These are phyloP conservation scores for Globisporangium takayamanum DNA, from an alignment of 352 stramenopile genomes.

Conservation along the genomic window DNA sequence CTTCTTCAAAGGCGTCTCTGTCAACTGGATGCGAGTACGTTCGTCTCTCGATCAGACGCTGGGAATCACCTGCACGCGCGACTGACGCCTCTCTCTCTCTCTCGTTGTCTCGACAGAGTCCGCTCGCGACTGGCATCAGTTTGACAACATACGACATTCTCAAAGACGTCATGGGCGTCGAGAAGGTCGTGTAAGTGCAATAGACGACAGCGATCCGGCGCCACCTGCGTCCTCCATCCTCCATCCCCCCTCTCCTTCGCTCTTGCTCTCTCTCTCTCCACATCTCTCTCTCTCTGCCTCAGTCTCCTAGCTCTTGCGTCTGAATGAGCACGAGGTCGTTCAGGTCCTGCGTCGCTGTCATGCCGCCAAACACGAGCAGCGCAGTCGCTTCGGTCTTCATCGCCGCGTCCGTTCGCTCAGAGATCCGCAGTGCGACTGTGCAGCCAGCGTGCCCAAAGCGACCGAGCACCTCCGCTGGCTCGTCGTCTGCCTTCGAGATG, in stretches of 20 bases:
- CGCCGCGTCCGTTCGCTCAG: background rate
- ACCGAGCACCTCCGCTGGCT: background rate
- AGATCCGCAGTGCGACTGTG: background rate
- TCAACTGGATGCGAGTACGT: slow-evolving; percentile 85
- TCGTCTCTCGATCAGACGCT: background rate
- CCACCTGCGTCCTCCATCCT: slow-evolving; percentile 3
- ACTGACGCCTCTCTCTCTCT: slow-evolving; percentile 3
- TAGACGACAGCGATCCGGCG: slow-evolving; percentile 20
- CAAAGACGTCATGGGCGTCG: slow-evolving; percentile 79
- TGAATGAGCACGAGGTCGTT: slow-evolving; percentile 29
- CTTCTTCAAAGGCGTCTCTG: slow-evolving; percentile 82
- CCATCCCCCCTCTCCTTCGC: too few species aligned
- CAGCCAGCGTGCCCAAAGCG: slow-evolving; percentile 40
- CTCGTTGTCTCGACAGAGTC: slow-evolving; percentile 47
- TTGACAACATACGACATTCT: slow-evolving; percentile 83
- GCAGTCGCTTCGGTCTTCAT: slow-evolving; percentile 6
- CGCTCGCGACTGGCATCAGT: slow-evolving; percentile 80
- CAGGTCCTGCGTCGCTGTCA: slow-evolving; percentile 43
- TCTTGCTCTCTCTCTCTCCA: background rate
- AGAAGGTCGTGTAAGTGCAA: slow-evolving; percentile 43
- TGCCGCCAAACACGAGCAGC: slow-evolving; percentile 52
- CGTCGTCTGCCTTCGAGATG: background rate
- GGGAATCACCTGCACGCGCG: background rate
- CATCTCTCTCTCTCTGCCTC: background rate
- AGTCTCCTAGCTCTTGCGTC: background rate